These are phyloP conservation scores for Saccharomycopsis fibuligera DNA, from an alignment of 805 yeast species.

Conservation along the genomic window DNA sequence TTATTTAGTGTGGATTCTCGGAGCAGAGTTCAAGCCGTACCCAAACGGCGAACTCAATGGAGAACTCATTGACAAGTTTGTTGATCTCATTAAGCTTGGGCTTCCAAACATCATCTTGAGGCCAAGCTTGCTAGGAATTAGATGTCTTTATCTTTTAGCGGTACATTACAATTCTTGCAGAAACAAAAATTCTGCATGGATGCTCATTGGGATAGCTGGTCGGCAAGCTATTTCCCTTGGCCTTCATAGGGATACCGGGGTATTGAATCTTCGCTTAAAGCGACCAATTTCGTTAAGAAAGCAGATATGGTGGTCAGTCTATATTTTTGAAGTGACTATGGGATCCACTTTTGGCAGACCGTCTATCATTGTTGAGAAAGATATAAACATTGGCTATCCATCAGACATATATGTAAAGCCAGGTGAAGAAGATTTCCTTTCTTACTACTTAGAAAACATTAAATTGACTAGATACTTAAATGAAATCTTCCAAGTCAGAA, in stretches of 20 bases:
- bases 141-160: constrained; percentile 36
- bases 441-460: constrained; percentile 31
- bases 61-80: constrained; percentile 29
- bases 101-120: constrained; percentile 38
- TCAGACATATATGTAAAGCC: constrained; percentile 25
- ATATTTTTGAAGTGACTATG: constrained; percentile 35
- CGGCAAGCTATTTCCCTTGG: constrained; percentile 46
- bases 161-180: constrained; percentile 38
- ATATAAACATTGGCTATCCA: constrained; percentile 38
- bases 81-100: constrained; percentile 37
- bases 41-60: constrained; percentile 27
- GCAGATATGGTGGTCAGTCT: constrained; percentile 36
- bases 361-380: constrained; percentile 38
- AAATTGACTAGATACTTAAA: constrained; percentile 34
- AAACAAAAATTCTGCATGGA: constrained; percentile 44
- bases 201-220: constrained; percentile 40
- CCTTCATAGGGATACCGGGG: constrained; percentile 35
- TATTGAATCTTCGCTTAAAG: constrained; percentile 35
- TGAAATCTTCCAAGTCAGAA: constrained; percentile 36
- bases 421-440: constrained; percentile 27
- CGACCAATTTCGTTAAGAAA: constrained; percentile 28
- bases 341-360: constrained; percentile 43
- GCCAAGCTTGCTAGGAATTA: constrained; percentile 39
- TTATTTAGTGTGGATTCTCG: constrained; percentile 41
- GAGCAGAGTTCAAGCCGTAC: constrained; percentile 29